These are phyloP conservation scores for Claviceps capensis DNA, from an alignment of 2,329 filamentous ascomycete species.

Conservation along the genomic window DNA sequence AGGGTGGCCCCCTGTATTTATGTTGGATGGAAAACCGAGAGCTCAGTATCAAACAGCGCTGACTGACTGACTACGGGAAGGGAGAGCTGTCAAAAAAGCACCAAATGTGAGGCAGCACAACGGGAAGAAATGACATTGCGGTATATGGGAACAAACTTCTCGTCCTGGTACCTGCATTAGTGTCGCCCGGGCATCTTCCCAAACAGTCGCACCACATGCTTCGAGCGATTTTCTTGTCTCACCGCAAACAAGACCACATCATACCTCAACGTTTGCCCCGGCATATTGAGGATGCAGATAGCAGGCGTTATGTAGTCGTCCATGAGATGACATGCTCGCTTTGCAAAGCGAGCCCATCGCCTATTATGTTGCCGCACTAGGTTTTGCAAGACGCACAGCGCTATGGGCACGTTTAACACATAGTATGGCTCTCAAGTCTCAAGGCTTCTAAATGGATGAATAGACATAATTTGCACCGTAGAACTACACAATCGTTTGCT, in stretches of 20 bases:
- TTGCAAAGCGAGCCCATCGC: not conserved
- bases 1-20: not conserved
- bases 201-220: slow-evolving; percentile 1
- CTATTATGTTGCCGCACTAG: not conserved
- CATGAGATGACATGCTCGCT: not conserved
- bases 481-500: slow-evolving; percentile 24
- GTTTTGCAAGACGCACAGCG: not conserved
- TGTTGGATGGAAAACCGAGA: not conserved
- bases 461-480: slow-evolving; percentile 21
- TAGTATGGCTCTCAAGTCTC: slow-evolving; percentile 10
- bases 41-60: too few relatives aligned
- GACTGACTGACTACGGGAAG: not conserved
- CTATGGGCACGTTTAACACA: not conserved
- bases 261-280: not conserved
- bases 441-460: slow-evolving; percentile 23
- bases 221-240: slow-evolving; percentile 1
- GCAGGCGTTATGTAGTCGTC: not conserved
- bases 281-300: not conserved
- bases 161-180: not conserved
- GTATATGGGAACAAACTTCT: not conserved
- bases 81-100: not conserved
- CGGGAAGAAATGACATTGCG: not conserved
- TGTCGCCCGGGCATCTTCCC: not conserved
- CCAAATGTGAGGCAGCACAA: not conserved
- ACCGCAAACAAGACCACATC: not conserved